Evolutionary conservation across 208 protist species (phyloP).

Genomic region (Naegleria lovaniensis): DNA sequence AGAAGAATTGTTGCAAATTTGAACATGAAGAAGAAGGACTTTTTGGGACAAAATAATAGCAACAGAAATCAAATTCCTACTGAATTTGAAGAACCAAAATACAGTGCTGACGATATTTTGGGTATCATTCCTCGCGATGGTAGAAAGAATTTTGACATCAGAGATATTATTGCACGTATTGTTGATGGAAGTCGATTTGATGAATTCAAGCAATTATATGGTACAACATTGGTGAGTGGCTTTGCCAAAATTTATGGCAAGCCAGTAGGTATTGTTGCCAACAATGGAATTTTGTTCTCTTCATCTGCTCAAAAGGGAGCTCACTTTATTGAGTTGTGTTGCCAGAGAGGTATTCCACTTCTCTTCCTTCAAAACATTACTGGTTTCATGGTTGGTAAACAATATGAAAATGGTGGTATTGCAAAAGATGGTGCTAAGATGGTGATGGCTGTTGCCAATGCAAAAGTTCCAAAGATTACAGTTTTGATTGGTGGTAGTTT

Average conservation of each 20-base stretch:
- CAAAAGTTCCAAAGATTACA: constrained; percentile 87
- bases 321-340: constrained; percentile 91
- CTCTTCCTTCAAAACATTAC: constrained; percentile 95
- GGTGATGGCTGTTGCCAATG: constrained; percentile 81
- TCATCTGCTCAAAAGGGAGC: constrained; percentile 78
- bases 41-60: constrained; percentile 28
- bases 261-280: constrained; percentile 89
- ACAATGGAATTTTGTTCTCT: constrained; percentile 89
- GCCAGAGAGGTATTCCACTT: constrained; percentile 81
- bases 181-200: constrained; percentile 84
- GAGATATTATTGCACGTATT: constrained; percentile 75
- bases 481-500: constrained; percentile 88
- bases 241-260: constrained; percentile 83
- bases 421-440: constrained; percentile 93
- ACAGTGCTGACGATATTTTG: constrained; percentile 64
- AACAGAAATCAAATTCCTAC: constrained; percentile 27
- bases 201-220: constrained; percentile 88
- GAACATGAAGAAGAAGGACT: constrained; percentile 52
- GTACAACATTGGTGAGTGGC: constrained; percentile 78
- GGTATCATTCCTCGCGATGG: constrained; percentile 80
- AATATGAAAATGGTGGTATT: constrained; percentile 85
- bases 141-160: constrained; percentile 75
- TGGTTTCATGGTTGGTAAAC: constrained; percentile 76
- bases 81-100: constrained; percentile 53
- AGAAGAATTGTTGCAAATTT: constrained; percentile 75